phyloP scores from a whole-genome alignment of 2,329 filamentous ascomycete genomes.

The Ascochyta pisi region DNA sequence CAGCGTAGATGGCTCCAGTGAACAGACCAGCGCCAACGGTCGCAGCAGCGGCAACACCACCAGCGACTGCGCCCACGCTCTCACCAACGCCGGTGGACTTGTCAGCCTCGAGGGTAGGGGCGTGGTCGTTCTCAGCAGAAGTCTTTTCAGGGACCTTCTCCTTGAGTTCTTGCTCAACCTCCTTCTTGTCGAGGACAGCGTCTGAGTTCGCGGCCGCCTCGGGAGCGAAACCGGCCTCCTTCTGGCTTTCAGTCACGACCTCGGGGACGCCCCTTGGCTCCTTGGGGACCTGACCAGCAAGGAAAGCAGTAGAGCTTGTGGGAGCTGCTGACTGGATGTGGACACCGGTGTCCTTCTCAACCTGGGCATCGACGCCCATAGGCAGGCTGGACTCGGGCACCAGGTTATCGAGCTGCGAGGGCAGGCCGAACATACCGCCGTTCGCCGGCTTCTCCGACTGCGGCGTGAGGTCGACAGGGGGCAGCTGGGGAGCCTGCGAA shows the following conservation, averaged over 20 bases:
- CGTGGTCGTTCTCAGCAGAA: constrained; percentile 50
- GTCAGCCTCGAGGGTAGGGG: constrained; percentile 26
- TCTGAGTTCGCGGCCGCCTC: constrained; percentile 71
- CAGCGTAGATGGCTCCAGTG: constrained; percentile 37
- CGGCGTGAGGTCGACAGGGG: constrained; percentile 54
- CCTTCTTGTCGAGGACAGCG: constrained; percentile 74
- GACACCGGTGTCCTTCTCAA: constrained; percentile 48
- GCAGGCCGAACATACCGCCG: constrained; percentile 55
- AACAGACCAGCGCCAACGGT: constrained; percentile 53
- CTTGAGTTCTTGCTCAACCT: constrained; percentile 74
- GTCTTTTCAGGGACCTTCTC: constrained; percentile 68
- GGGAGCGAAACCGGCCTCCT: constrained; percentile 67
- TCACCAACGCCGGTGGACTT: constrained; percentile 17
- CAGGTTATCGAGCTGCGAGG: constrained; percentile 64
- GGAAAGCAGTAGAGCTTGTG: constrained; percentile 54
- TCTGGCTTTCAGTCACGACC: constrained; percentile 74
- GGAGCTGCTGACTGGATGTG: constrained; percentile 54
- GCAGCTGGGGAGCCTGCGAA: constrained; percentile 56
- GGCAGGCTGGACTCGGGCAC: constrained; percentile 86
- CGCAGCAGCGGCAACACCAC: constrained; percentile 45
- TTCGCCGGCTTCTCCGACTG: constrained; percentile 52
- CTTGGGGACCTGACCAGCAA: constrained; percentile 55
- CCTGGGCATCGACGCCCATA: constrained; percentile 60
- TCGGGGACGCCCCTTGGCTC: constrained; percentile 59
- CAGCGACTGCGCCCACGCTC: constrained; percentile 21